These are phyloP conservation scores for Metschnikowia sp. DNA, from an alignment of 805 yeast genomes.

Conservation along the genomic window DNA sequence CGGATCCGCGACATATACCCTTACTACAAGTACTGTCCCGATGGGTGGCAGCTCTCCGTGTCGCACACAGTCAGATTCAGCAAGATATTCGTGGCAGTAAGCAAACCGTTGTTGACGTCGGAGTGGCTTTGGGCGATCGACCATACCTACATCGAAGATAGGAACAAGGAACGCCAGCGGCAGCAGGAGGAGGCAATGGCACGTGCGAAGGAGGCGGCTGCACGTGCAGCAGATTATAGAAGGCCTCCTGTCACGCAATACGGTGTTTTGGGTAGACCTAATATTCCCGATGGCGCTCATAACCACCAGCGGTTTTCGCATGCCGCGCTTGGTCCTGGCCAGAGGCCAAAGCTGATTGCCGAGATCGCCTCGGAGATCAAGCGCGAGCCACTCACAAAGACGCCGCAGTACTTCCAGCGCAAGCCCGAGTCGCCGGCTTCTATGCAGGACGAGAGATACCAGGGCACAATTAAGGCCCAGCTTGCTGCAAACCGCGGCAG, in stretches of 20 bases:
- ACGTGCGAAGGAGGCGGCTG: slow-evolving; percentile 53
- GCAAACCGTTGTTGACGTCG: slow-evolving; percentile 63
- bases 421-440: slow-evolving; percentile 1
- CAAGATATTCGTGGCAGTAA: slow-evolving; percentile 74
- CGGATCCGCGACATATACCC: slow-evolving; percentile 87
- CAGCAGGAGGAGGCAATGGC: slow-evolving; percentile 65
- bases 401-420: slow-evolving; percentile 33
- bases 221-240: slow-evolving; percentile 49
- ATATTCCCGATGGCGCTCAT: not conserved
- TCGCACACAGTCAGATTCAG: slow-evolving; percentile 85
- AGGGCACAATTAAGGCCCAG: slow-evolving; percentile 40
- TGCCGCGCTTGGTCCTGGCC: not conserved
- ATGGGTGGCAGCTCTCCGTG: slow-evolving; percentile 96
- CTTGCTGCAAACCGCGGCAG: slow-evolving; percentile 45
- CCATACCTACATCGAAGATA: slow-evolving; percentile 76
- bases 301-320: not conserved
- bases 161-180: slow-evolving; percentile 60
- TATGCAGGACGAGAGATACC: not conserved
- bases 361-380: slow-evolving; percentile 40
- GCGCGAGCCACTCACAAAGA: slow-evolving; percentile 24
- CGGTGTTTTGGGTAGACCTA: slow-evolving; percentile 6
- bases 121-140: slow-evolving; percentile 96
- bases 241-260: slow-evolving; percentile 36
- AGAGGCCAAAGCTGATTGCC: slow-evolving; percentile 37
- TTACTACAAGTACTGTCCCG: slow-evolving; percentile 88